Conservation (phyloP, 2,329 filamentous ascomycete species). For the Colletotrichum agaves region DNA sequence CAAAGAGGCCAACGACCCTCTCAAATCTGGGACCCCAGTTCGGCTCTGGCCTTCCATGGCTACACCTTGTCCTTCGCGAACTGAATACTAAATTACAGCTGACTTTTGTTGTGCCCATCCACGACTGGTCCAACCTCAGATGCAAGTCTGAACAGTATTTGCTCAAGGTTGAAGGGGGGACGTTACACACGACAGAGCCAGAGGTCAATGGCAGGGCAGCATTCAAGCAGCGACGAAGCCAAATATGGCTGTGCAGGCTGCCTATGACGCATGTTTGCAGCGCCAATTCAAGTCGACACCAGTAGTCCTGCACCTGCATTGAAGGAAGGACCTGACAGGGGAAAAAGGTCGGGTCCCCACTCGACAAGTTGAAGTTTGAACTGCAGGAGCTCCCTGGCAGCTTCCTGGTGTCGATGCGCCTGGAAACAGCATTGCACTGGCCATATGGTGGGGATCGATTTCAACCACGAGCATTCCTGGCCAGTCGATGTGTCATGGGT, state of each 20-base stretch:
- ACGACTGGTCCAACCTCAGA: neutral
- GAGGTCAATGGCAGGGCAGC: neutral
- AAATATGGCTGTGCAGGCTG: neutral
- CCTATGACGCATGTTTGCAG: constrained; percentile 31
- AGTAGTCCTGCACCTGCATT: neutral
- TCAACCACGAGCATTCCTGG: constrained; percentile 3
- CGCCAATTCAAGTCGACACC: constrained; percentile 17
- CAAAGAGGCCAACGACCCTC: constrained; percentile 26
- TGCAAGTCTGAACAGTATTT: neutral
- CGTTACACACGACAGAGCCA: too few species aligned
- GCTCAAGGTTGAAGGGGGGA: too few species aligned
- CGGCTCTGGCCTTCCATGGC: constrained; percentile 13
- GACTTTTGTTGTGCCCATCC: neutral
- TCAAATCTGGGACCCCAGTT: constrained; percentile 9
- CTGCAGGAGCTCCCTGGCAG: constrained; percentile 6
- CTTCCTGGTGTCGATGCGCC: constrained; percentile 33
- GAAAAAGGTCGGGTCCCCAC: too few species aligned
- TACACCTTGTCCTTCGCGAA: neutral
- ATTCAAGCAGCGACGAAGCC: neutral
- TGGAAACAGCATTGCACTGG: constrained; percentile 22
- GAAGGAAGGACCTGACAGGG: constrained; percentile 9
- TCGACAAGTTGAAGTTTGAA: too few species aligned
- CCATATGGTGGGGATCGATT: constrained; percentile 1
- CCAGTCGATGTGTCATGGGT: constrained; percentile 27
- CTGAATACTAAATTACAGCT: constrained; percentile 2